These are phyloP conservation scores for Trichoderma sp. DNA, from an alignment of 2,329 filamentous ascomycete genomes.

Conservation along the genomic window DNA sequence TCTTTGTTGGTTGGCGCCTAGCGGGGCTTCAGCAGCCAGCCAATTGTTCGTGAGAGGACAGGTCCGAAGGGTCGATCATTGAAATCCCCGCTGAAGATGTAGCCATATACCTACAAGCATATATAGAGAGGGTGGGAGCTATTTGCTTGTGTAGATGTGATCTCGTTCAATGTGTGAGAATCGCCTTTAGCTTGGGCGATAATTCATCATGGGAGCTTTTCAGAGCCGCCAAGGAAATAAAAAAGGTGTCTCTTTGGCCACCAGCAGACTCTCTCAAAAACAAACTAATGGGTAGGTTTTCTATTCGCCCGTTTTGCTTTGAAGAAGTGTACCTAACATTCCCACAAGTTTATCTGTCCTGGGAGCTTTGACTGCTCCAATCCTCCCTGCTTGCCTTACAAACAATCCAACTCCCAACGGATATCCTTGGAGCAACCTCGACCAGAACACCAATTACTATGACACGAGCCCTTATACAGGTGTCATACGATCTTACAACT, in stretches of 20 bases:
- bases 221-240: background rate
- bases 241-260: background rate
- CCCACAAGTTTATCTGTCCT: slow-evolving; percentile 37
- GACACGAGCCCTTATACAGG: slow-evolving; percentile 48
- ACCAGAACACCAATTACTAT: slow-evolving; percentile 49
- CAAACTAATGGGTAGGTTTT: slow-evolving; percentile 39
- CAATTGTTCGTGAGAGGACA: background rate
- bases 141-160: background rate
- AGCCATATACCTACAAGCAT: background rate
- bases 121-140: background rate
- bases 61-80: background rate
- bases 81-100: background rate
- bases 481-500: slow-evolving; percentile 54
- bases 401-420: slow-evolving; percentile 49
- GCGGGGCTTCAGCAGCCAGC: too few relatives aligned
- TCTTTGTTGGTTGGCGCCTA: background rate
- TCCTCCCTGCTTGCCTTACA: slow-evolving; percentile 43
- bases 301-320: background rate
- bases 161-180: background rate
- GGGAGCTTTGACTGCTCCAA: slow-evolving; percentile 39
- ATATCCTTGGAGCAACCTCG: slow-evolving; percentile 50
- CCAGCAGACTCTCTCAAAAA: slow-evolving; percentile 29
- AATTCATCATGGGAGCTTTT: slow-evolving; percentile 16
- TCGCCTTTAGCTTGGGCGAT: background rate
- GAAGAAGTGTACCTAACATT: background rate